These are phyloP conservation scores for Davidsoniella eucalypti DNA, from an alignment of 2,329 filamentous ascomycete species.

Conservation along the genomic window DNA sequence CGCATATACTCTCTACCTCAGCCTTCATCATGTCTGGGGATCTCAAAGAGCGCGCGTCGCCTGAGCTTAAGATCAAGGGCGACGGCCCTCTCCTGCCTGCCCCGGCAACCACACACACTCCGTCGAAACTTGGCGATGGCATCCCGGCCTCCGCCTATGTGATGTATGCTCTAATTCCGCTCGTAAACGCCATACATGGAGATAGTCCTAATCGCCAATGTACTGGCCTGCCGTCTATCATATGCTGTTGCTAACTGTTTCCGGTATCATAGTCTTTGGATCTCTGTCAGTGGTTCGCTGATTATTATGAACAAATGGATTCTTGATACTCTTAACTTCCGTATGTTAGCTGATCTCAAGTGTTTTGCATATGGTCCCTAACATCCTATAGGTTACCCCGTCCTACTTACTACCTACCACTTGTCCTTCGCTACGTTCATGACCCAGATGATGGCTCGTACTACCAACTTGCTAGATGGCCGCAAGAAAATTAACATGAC, in stretches of 20 bases:
- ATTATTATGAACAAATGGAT: slow-evolving; percentile 99
- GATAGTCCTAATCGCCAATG: neutral
- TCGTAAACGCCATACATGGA: neutral
- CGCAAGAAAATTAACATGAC: slow-evolving; percentile 97
- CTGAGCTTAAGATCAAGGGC: slow-evolving; percentile 50
- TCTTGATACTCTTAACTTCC: slow-evolving; percentile 68
- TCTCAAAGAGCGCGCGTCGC: slow-evolving; percentile 72
- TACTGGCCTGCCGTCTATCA: neutral
- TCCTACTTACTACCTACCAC: slow-evolving; percentile 92
- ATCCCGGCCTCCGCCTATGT: slow-evolving; percentile 82
- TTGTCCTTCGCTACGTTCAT: slow-evolving; percentile 82
- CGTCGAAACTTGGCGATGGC: slow-evolving; percentile 49
- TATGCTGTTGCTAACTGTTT: neutral
- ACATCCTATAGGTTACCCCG: slow-evolving; percentile 40
- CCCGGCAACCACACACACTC: slow-evolving; percentile 67
- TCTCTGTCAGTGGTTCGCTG: slow-evolving; percentile 77
- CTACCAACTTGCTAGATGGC: slow-evolving; percentile 78
- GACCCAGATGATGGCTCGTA: slow-evolving; percentile 84
- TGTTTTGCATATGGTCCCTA: neutral
- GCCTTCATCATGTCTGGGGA: slow-evolving; percentile 29
- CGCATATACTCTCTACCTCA: neutral
- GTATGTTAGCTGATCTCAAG: slow-evolving; percentile 19
- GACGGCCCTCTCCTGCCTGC: slow-evolving; percentile 26
- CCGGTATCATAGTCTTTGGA: slow-evolving; percentile 40
- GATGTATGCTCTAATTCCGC: slow-evolving; percentile 28